These are phyloP conservation scores for Ganoderma lingzhi DNA, from an alignment of 1,284 basidiomycete genomes.

Conservation along the genomic window DNA sequence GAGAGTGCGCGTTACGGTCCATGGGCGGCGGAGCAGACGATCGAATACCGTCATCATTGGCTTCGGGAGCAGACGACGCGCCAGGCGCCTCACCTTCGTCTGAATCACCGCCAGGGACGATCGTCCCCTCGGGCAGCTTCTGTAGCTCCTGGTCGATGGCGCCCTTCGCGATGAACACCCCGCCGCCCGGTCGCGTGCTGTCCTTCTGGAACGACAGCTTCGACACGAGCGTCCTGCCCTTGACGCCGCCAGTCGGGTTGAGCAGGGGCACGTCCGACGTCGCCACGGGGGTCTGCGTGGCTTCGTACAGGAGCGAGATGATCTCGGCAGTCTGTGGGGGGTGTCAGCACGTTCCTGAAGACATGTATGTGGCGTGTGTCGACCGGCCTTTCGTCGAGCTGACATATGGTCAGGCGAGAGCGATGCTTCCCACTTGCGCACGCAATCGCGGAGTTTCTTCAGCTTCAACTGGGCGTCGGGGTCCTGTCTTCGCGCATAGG, in stretches of 20 bases:
- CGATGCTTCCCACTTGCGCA: constrained; percentile 84
- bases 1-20: constrained; percentile 14
- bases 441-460: constrained; percentile 82
- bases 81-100: constrained; percentile 59
- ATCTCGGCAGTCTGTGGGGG: constrained; percentile 86
- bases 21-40: constrained; percentile 37
- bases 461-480: constrained; percentile 77
- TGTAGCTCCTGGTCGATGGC: constrained; percentile 52
- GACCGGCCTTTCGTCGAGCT: constrained; percentile 82
- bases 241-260: constrained; percentile 80
- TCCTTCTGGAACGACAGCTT: constrained; percentile 79
- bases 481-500: constrained; percentile 88
- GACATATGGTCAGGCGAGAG: constrained; percentile 90
- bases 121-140: constrained; percentile 45
- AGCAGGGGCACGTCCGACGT: constrained; percentile 67
- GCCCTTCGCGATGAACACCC: constrained; percentile 81
- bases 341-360: constrained; percentile 33
- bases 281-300: constrained; percentile 77
- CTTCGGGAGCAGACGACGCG: constrained; percentile 36
- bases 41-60: constrained; percentile 35
- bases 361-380: constrained; percentile 37
- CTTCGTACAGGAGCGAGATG: constrained; percentile 91
- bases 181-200: constrained; percentile 80
- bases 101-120: not conserved
- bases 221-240: constrained; percentile 59